Evolutionary conservation across 352 stramenopile species (phyloP).

Genomic region (Elongisporangium undulatum): DNA sequence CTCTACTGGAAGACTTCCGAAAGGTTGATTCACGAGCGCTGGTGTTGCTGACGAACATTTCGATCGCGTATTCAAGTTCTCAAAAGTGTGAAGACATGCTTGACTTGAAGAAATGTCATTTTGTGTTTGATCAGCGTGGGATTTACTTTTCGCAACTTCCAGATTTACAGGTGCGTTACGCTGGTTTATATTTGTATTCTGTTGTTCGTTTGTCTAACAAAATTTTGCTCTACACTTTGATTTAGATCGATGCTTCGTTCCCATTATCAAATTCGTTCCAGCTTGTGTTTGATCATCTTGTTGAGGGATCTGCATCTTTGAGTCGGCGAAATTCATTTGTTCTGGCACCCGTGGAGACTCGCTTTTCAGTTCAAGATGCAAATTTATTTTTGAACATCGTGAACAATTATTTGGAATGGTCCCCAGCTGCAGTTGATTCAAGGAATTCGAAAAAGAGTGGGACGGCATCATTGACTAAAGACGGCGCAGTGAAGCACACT

Average conservation of each 20-base stretch:
- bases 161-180: constrained; percentile 58
- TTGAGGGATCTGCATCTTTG: constrained; percentile 47
- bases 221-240: constrained; percentile 1
- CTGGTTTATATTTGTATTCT: neutral
- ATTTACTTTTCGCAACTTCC: constrained; percentile 85
- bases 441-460: constrained; percentile 2
- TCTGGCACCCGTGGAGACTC: constrained; percentile 73
- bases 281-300: constrained; percentile 78
- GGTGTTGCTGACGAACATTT: constrained; percentile 68
- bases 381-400: constrained; percentile 81
- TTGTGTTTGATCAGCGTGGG: constrained; percentile 73
- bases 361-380: constrained; percentile 84
- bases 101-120: constrained; percentile 79
- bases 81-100: constrained; percentile 44
- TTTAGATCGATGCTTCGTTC: constrained; percentile 80
- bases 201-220: neutral
- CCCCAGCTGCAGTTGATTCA: constrained; percentile 13
- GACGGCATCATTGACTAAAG: neutral
- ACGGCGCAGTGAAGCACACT: neutral
- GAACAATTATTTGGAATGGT: constrained; percentile 79
- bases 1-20: constrained; percentile 78
- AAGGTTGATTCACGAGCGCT: constrained; percentile 64
- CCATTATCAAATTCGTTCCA: constrained; percentile 79
- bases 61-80: constrained; percentile 56
- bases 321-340: constrained; percentile 76